Base-by-base conservation (phyloP, 2,329 filamentous ascomycete genomes). In the Diplodia intermedia region DNA sequence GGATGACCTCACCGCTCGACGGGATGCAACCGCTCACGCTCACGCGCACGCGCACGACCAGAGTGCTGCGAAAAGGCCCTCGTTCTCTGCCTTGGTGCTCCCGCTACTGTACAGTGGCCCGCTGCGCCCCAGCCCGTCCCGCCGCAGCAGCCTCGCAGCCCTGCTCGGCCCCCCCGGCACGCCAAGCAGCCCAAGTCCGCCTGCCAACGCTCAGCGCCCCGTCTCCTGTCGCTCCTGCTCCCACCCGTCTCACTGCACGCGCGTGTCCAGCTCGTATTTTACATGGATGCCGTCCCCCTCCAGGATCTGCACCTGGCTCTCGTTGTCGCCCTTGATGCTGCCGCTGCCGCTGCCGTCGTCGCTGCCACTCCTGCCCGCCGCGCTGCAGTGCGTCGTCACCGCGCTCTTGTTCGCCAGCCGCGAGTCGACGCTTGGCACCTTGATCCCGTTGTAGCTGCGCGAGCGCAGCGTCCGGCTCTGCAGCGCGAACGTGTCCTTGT, bases 301-400 rank as follows among this genome's bases (percentile, higher is more conserved):
- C 47, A 71, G 18, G 12, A 70, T 70, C 60, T 70, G 63, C 60
- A 69, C 69, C 65, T 71, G 69, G 40, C 70, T 72, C 31, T 70
- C 70, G 26, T 36, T 70, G 12, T 72, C 71, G 12, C 68, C 71
- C 38, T 65, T 56, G 33, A 68, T 18, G 49, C 65, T 56, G 31
- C 31, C 26, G 15, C 67, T 52, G 15, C 61, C 69, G n/a, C n/a
- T 43, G 15, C 69, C 69, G n/a, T 26, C 53, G 15, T 70, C 56
- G 38, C 69, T 69, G 23, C 36, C 50, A 1, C 50, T 23, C 60
- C 40, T 33, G n/a, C 20, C 53, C 14, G 65, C 53, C 40, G 31
- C 49, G 49, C 31, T 33, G 65, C 65, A 47, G 18, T 49, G 29
- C 18, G 65, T 31, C 23, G 31, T 36, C 26, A 62, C 57, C 26